Conservation (phyloP, 2,329 filamentous ascomycete genomes). For the Harringtonia aguacate region DNA sequence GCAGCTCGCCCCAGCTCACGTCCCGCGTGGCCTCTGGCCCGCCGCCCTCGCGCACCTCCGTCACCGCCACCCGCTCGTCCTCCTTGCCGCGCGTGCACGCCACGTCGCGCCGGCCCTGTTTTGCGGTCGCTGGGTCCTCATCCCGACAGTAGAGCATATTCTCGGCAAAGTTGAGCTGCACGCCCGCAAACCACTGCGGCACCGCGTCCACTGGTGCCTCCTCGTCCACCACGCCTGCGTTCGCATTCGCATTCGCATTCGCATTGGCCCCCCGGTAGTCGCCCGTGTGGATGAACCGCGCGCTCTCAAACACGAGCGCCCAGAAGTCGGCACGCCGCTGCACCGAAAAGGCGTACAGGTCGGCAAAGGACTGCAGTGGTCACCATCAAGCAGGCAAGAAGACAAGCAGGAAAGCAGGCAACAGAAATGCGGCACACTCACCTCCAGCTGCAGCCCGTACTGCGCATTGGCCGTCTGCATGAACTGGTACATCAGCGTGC, state of each 20-base stretch:
- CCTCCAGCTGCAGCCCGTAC: constrained; percentile 45
- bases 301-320: constrained; percentile 48
- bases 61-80: constrained; percentile 58
- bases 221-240: constrained; percentile 59
- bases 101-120: too few relatives aligned
- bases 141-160: constrained; percentile 58
- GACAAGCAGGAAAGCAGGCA: neutral
- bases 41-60: constrained; percentile 60
- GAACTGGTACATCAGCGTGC: constrained; percentile 56
- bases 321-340: constrained; percentile 53
- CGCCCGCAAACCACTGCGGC: constrained; percentile 67
- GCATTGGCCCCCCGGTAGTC: too few relatives aligned
- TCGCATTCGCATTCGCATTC: too few relatives aligned
- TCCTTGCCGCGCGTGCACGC: constrained; percentile 57
- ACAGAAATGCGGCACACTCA: constrained; percentile 18
- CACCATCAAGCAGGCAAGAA: neutral
- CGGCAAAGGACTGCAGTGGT: constrained; percentile 37
- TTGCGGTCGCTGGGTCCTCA: constrained; percentile 23
- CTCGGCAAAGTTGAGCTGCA: constrained; percentile 67
- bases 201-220: constrained; percentile 57
- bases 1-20: constrained; percentile 57
- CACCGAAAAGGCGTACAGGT: constrained; percentile 62
- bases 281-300: constrained; percentile 54
- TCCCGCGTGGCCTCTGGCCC: constrained; percentile 32
- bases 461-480: constrained; percentile 54